Percentiles rank a stretch among this genome's conserved stretches.
Evolutionary conservation across 371 early-diverging fungal genomes (phyloP).

Genomic region (Haplosporangium sp.): DNA sequence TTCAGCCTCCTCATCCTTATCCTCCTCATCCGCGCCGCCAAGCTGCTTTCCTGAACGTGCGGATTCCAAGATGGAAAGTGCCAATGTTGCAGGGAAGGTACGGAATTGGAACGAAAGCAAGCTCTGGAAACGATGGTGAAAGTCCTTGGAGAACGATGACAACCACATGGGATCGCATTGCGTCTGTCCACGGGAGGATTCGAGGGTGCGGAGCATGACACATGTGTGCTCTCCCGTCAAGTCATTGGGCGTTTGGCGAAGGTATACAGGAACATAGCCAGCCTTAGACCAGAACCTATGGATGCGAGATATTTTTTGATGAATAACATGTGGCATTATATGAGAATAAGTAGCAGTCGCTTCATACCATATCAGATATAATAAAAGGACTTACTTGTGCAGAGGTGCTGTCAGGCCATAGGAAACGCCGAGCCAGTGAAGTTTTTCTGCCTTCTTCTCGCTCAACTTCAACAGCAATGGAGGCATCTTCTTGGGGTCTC

Average conservation of each 20-base stretch:
- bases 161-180: constrained; percentile 75
- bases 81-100: constrained; percentile 84
- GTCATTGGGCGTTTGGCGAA: constrained; percentile 97
- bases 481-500: constrained; percentile 91
- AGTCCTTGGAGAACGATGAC: constrained; percentile 86
- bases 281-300: constrained; percentile 92
- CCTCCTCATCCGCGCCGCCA: constrained; percentile 36
- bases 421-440: constrained; percentile 98
- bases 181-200: constrained; percentile 61
- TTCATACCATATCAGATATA: neutral
- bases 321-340: neutral
- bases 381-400: constrained; percentile 65
- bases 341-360: neutral
- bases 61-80: constrained; percentile 86
- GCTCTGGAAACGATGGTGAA: constrained; percentile 87
- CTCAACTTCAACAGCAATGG: constrained; percentile 86
- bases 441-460: constrained; percentile 80
- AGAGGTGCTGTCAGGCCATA: constrained; percentile 93
- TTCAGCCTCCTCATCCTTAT: constrained; percentile 20
- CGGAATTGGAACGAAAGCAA: constrained; percentile 91
- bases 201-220: constrained; percentile 91
- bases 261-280: constrained; percentile 93
- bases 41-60: constrained; percentile 60
- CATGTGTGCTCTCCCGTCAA: constrained; percentile 98
- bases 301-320: neutral